A percentile compares a stretch with the other conserved stretches of the same genome.
phyloP scores from a whole-genome alignment of 2,329 filamentous ascomycete species.

The Botrytis galanthina region DNA sequence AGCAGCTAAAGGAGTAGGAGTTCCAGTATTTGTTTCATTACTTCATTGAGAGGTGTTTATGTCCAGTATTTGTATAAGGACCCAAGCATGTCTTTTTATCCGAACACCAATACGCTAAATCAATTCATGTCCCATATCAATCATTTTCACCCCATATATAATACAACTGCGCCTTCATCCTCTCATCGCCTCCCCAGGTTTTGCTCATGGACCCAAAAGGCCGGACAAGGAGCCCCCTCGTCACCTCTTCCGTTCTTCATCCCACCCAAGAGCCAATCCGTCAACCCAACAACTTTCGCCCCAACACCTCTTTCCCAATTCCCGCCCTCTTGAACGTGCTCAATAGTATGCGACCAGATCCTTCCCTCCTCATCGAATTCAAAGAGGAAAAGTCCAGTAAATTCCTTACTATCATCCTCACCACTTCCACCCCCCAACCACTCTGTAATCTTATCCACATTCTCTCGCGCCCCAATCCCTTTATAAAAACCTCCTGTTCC shows the following conservation, averaged over 20 bases:
- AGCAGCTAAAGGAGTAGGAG: neutral
- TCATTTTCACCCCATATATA: neutral
- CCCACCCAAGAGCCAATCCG: slow-evolving; percentile 89
- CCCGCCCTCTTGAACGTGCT: slow-evolving; percentile 81
- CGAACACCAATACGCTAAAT: slow-evolving; percentile 15
- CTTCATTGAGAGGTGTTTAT: slow-evolving; percentile 18
- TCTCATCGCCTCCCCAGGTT: slow-evolving; percentile 8
- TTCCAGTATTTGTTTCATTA: neutral
- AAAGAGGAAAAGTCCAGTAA: slow-evolving; percentile 90
- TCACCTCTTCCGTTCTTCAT: slow-evolving; percentile 47
- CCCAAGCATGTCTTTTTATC: neutral
- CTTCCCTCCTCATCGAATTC: slow-evolving; percentile 88
- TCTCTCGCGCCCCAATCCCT: slow-evolving; percentile 44
- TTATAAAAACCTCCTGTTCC: slow-evolving; percentile 46
- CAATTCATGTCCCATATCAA: neutral
- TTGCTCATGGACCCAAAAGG: slow-evolving; percentile 27
- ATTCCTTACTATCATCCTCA: slow-evolving; percentile 67
- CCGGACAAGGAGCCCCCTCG: slow-evolving; percentile 36
- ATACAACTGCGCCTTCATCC: neutral
- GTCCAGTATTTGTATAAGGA: neutral
- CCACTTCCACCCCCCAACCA: slow-evolving; percentile 47
- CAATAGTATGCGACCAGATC: slow-evolving; percentile 85
- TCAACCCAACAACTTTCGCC: slow-evolving; percentile 82
- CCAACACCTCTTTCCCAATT: slow-evolving; percentile 80
- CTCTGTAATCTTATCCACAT: slow-evolving; percentile 53